Percentiles rank a stretch among this genome's conserved stretches.
These are phyloP conservation scores for Leptodontidium sp. DNA, from an alignment of 2,329 filamentous ascomycete species.

Conservation along the genomic window DNA sequence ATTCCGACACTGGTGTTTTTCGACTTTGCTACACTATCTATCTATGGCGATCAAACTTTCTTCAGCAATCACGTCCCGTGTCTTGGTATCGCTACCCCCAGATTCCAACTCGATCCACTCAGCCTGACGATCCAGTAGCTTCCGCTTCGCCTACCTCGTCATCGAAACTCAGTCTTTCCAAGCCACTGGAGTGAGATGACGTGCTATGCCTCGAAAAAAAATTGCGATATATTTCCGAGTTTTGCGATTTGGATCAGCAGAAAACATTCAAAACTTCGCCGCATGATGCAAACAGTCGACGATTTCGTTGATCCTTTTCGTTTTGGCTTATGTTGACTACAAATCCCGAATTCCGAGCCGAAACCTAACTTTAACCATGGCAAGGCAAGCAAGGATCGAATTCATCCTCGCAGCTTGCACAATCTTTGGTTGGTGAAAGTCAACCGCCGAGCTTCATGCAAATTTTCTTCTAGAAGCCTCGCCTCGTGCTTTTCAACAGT, in stretches of 20 bases:
- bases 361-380: not conserved
- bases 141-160: not conserved
- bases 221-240: not conserved
- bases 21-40: not conserved
- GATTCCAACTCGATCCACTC: not conserved
- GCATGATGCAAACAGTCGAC: not conserved
- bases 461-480: constrained; percentile 7
- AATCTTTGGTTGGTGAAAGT: not conserved
- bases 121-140: not conserved
- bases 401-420: not conserved
- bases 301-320: not conserved
- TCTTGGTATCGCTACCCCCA: not conserved
- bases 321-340: not conserved
- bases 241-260: not conserved
- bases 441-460: not conserved
- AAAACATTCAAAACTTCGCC: not conserved
- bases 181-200: not conserved
- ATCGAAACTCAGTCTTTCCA: not conserved
- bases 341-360: constrained; percentile 2
- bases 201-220: not conserved
- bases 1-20: not conserved
- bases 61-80: not conserved
- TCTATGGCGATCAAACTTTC: not conserved
- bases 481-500: not conserved
- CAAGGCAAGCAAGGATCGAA: not conserved